Percentiles rank a stretch among this genome's conserved stretches.
phyloP scores from a whole-genome alignment of 768 basidiomycete species.

The Terana coerulea region DNA sequence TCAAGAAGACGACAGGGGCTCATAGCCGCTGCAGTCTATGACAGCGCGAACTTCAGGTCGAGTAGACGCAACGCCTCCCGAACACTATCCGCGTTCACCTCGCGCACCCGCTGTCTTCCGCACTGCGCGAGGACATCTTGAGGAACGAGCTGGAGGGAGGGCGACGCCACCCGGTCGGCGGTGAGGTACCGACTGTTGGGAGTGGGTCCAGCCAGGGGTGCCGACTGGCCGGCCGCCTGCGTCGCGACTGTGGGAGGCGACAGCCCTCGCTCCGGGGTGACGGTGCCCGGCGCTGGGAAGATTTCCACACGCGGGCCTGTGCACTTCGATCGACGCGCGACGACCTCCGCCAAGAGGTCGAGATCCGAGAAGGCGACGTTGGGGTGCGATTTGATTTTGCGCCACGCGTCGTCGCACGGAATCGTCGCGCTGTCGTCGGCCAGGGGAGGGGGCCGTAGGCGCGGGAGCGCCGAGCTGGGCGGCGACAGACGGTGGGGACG shows the following conservation, averaged over 20 bases:
- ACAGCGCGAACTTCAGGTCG: slow-evolving; percentile 39
- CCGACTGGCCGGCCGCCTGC: background rate
- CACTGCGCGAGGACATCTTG: slow-evolving; percentile 61
- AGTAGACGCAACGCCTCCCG: slow-evolving; percentile 71
- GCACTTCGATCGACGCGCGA: slow-evolving; percentile 78
- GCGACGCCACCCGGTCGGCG: slow-evolving; percentile 12
- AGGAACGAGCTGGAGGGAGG: slow-evolving; percentile 53
- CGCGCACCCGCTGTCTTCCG: slow-evolving; percentile 54
- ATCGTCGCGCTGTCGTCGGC: slow-evolving; percentile 45
- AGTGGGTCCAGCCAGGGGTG: slow-evolving; percentile 40
- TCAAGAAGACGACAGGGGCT: background rate
- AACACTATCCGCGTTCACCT: slow-evolving; percentile 72
- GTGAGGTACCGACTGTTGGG: slow-evolving; percentile 18
- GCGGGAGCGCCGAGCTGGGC: background rate
- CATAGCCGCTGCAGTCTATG: background rate
- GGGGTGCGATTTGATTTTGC: slow-evolving; percentile 81
- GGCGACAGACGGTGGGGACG: background rate
- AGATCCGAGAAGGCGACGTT: slow-evolving; percentile 85
- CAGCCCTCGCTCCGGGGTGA: slow-evolving; percentile 43
- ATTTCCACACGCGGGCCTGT: slow-evolving; percentile 64
- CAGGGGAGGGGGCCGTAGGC: background rate
- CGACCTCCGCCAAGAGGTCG: slow-evolving; percentile 81
- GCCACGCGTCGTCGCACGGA: slow-evolving; percentile 81
- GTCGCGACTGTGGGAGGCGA: slow-evolving; percentile 26
- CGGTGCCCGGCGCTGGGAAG: slow-evolving; percentile 47